These are phyloP conservation scores for Tetradesmus obliquus DNA, from an alignment of 139 green algal genomes.

Conservation along the genomic window DNA sequence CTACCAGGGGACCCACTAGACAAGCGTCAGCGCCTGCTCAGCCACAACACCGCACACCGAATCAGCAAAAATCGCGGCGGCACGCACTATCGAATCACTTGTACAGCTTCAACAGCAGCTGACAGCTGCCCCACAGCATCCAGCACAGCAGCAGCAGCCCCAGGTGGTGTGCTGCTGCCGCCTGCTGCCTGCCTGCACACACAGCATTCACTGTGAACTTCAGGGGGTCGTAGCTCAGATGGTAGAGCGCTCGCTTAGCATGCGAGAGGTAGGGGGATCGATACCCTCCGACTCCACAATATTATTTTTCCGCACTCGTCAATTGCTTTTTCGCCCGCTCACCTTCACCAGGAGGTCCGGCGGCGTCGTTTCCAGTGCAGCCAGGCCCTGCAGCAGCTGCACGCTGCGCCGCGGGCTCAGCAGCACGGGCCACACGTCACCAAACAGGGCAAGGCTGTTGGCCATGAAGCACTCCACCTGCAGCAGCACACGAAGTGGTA, in stretches of 20 bases:
- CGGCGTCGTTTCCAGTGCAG: not conserved
- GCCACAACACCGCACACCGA: not conserved
- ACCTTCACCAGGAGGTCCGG: conserved; percentile 10
- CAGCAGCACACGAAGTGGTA: not conserved
- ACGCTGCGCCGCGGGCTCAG: not conserved
- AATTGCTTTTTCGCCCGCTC: not conserved
- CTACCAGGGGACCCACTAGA: too few relatives aligned
- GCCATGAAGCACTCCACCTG: not conserved
- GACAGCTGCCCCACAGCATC: too few relatives aligned
- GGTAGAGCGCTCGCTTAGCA: not conserved
- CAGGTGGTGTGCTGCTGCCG: not conserved
- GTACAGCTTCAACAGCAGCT: not conserved
- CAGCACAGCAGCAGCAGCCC: too few relatives aligned
- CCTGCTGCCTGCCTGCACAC: not conserved
- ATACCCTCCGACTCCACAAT: not conserved
- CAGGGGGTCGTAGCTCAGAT: not conserved
- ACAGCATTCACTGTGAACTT: not conserved
- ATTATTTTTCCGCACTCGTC: not conserved
- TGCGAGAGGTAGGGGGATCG: not conserved
- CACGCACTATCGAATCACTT: too few relatives aligned
- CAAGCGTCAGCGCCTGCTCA: not conserved
- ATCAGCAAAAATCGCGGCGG: too few relatives aligned
- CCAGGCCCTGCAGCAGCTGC: conserved; percentile 25
- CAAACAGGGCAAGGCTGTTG: not conserved
- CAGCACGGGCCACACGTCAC: conserved; percentile 13